phyloP scores from a whole-genome alignment of 2,329 filamentous ascomycete species.

The Tolypocladium endophyticum region DNA sequence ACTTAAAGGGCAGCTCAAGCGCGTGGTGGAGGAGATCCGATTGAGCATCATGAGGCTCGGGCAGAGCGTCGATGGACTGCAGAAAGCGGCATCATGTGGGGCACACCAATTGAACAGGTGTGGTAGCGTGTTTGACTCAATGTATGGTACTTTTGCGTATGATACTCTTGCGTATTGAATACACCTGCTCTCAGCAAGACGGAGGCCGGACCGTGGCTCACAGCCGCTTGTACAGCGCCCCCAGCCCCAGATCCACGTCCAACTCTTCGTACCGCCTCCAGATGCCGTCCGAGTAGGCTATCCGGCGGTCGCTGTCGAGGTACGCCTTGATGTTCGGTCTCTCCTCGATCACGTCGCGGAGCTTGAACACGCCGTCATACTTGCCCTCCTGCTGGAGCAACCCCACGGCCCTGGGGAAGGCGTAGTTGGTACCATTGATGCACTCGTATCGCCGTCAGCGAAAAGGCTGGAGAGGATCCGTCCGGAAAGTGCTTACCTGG shows the following conservation, averaged over 20 bases:
- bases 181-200: neutral
- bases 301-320: slow-evolving; percentile 52
- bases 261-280: slow-evolving; percentile 66
- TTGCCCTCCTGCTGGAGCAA: slow-evolving; percentile 43
- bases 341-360: slow-evolving; percentile 53
- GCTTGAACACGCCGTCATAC: slow-evolving; percentile 50
- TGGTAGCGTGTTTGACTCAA: too few species aligned
- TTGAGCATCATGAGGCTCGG: too few species aligned
- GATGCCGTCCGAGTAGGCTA: slow-evolving; percentile 53
- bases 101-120: too few species aligned
- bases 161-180: too few species aligned
- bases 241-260: neutral
- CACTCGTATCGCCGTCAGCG: slow-evolving; percentile 20
- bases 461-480: too few species aligned
- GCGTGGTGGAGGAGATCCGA: too few species aligned
- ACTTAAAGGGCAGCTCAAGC: too few species aligned
- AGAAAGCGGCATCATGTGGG: too few species aligned
- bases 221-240: neutral
- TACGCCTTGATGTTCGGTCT: slow-evolving; percentile 58
- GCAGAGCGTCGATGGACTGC: too few species aligned
- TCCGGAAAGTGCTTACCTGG: slow-evolving; percentile 37
- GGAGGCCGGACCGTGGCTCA: neutral
- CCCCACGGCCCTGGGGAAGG: slow-evolving; percentile 58
- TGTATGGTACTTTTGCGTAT: too few species aligned
- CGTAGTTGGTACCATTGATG: slow-evolving; percentile 49